These are phyloP conservation scores for Apiospora marii DNA, from an alignment of 2,329 filamentous ascomycete species.

Conservation along the genomic window DNA sequence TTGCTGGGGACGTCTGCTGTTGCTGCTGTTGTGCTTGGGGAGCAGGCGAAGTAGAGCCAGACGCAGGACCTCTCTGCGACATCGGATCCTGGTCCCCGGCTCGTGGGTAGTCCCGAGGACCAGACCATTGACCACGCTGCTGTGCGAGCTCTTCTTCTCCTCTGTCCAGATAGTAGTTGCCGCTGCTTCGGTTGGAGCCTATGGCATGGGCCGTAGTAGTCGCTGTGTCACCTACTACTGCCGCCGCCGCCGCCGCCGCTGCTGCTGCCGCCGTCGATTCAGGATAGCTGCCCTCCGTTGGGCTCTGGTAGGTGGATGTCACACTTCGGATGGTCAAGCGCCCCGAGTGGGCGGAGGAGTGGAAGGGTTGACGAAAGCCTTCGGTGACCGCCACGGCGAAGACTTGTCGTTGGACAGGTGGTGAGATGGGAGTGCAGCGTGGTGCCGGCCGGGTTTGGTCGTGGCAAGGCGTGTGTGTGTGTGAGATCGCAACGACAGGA, in stretches of 20 bases:
- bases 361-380: slow-evolving; percentile 24
- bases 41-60: slow-evolving; percentile 62
- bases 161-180: background rate
- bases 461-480: background rate
- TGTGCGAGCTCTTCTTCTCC: slow-evolving; percentile 28
- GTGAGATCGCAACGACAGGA: background rate
- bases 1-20: slow-evolving; percentile 50
- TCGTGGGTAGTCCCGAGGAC: slow-evolving; percentile 57
- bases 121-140: slow-evolving; percentile 63
- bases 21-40: slow-evolving; percentile 51
- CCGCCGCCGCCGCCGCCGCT: background rate
- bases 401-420: background rate
- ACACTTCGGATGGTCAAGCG: background rate
- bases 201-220: background rate
- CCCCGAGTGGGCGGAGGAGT: slow-evolving; percentile 13
- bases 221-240: background rate
- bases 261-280: background rate
- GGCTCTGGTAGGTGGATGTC: slow-evolving; percentile 12
- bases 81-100: slow-evolving; percentile 69
- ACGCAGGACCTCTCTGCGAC: slow-evolving; percentile 67
- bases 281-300: slow-evolving; percentile 7
- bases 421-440: background rate
- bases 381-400: slow-evolving; percentile 31
- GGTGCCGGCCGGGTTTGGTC: slow-evolving; percentile 1
- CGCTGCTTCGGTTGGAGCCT: slow-evolving; percentile 1